Percentiles rank a stretch among this genome's conserved stretches.
These are phyloP conservation scores for Alternaria dauci DNA, from an alignment of 2,329 filamentous ascomycete genomes.

Conservation along the genomic window DNA sequence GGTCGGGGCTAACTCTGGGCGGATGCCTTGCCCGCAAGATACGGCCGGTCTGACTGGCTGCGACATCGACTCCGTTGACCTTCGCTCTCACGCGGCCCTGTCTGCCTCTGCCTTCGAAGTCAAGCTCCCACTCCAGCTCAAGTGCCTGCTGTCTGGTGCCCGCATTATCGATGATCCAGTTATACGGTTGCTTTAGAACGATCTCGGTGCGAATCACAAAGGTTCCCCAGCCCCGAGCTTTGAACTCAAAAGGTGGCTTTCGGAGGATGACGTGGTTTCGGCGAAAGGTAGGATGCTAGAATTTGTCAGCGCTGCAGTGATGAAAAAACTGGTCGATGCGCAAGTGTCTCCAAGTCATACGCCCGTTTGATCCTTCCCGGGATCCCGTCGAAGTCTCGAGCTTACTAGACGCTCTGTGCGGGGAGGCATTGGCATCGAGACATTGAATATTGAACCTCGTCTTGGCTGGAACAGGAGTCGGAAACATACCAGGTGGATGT, in stretches of 20 bases:
- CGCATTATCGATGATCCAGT: constrained; percentile 54
- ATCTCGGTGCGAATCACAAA: constrained; percentile 54
- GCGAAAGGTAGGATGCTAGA: constrained; percentile 55
- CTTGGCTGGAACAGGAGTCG: constrained; percentile 15
- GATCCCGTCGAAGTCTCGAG: background rate
- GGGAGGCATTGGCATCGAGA: background rate
- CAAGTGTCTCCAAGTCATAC: background rate
- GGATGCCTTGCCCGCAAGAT: constrained; percentile 12
- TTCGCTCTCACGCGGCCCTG: constrained; percentile 54
- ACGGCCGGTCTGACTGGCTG: constrained; percentile 30
- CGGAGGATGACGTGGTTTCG: constrained; percentile 47
- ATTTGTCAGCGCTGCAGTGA: constrained; percentile 8
- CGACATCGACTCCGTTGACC: constrained; percentile 44
- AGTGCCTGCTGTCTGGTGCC: constrained; percentile 45
- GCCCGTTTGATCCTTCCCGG: background rate
- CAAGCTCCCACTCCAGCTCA: constrained; percentile 54
- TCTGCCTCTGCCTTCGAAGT: constrained; percentile 53
- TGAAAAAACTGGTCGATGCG: background rate
- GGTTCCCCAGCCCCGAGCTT: constrained; percentile 54
- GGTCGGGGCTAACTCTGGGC: background rate
- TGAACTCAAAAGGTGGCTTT: constrained; percentile 52
- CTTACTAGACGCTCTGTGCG: background rate
- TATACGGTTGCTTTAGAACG: constrained; percentile 55
- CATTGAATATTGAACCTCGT: background rate
- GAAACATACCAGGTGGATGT: constrained; percentile 42